Evolutionary conservation across 768 basidiomycete genomes (phyloP).

Genomic region (Leucosporidium creatinivorum): DNA sequence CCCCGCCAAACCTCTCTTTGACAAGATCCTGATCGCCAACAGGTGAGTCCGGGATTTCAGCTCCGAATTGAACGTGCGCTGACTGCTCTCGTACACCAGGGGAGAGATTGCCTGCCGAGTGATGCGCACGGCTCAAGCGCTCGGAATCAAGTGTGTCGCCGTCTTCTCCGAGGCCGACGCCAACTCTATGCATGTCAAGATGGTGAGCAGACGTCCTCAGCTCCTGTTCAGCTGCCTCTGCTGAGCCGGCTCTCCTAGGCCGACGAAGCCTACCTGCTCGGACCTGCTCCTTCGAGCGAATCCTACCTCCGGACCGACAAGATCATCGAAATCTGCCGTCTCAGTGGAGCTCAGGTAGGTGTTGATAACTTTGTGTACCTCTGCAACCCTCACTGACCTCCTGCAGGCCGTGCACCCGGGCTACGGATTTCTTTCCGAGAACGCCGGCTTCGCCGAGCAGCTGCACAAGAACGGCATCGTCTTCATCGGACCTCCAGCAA

Average conservation of each 20-base stretch:
- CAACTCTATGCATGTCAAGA: conserved; percentile 68
- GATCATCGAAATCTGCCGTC: conserved; percentile 73
- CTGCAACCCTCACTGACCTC: no score
- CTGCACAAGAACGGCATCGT: conserved; percentile 72
- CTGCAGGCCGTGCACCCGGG: conserved; percentile 75
- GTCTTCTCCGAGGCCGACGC: conserved; percentile 84
- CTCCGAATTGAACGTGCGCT: not conserved
- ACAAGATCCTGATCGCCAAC: conserved; percentile 89
- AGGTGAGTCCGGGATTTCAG: conserved; percentile 49
- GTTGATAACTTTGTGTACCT: no score
- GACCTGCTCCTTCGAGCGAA: conserved; percentile 77
- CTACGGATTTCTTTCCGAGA: conserved; percentile 79
- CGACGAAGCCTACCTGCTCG: conserved; percentile 86
- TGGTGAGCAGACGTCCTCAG: conserved; percentile 50
- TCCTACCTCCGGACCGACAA: conserved; percentile 84
- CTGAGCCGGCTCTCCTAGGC: conserved; percentile 45
- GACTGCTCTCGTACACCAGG: conserved; percentile 44
- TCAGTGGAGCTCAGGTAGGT: conserved; percentile 64
- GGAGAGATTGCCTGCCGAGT: conserved; percentile 95
- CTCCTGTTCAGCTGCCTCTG: no score
- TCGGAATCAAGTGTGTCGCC: conserved; percentile 85
- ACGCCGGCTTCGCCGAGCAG: conserved; percentile 66
- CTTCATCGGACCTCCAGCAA: conserved; percentile 83
- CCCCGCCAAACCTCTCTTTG: conserved; percentile 46
- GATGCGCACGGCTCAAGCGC: conserved; percentile 75